Base-by-base conservation (phyloP, 1,284 basidiomycete species). In the Rugiboletus extremiorientalis region DNA sequence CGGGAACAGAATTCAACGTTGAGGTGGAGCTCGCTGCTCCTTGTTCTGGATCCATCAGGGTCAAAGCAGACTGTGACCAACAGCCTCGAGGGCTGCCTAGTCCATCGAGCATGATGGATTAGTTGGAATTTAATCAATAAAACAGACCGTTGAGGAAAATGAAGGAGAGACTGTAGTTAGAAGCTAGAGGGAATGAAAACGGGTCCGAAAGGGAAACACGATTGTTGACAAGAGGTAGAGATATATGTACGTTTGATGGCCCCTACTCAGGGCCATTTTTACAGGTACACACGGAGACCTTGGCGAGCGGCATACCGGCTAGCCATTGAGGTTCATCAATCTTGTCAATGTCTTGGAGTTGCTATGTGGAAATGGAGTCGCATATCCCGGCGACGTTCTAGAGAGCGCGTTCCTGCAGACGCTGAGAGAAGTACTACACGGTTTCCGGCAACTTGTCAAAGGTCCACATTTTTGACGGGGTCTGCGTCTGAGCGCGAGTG, bases 101-200 rank as follows among this genome's bases (percentile, higher is more conserved):
- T 48, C 46, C 67, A 67, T 66, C 41, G 30, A 48, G 48, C 54
- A 62, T 66, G 47, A 45, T 23, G 48, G 44, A 33, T 34, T 49
- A 42, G 34, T 46, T 25, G 28, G 23, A 43, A 37, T 53, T 54
- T 22, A 30, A 41, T 43, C 37, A 28, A 47, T 34, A 33, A 25
- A 41, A 36, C n/a, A 34, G 42, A n/a, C 34, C 2, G 31, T 38
- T 34, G 11, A 16, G 27, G 51, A 37, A 37, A 23, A 41, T 54
- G 56, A 53, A 52, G 1, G 54, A 65, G 52, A 33, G 67, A 53
- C 56, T 42, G 57, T 43, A 65, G 64, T 65, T 54, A 53, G 57
- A 51, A 51, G 50, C 33, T 10, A 31, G 31, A 49, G 44, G 47
- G 56, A 43, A n/a, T n/a, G n/a, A n/a, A n/a, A n/a, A n/a, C n/a